Percentiles rank a stretch among this genome's conserved stretches.
Conservation (phyloP, 192 early-diverging fungal genomes). For the Polychytrium aggregatum region DNA sequence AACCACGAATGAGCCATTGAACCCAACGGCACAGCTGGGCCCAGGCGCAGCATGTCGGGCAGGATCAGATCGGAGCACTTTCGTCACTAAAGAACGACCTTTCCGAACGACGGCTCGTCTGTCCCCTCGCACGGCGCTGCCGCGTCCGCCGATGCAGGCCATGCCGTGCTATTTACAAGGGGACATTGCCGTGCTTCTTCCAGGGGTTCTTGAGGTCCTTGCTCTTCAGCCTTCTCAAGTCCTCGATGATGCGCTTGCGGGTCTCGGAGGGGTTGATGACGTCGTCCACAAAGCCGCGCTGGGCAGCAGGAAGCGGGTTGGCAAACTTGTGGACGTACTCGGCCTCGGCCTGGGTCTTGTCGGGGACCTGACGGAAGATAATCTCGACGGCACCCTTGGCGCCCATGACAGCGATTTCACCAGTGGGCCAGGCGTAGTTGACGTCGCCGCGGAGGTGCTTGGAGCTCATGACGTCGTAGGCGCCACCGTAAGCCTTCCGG, state of each 20-base stretch:
- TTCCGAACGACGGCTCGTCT: too few species aligned
- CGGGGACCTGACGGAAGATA: slow-evolving; percentile 63
- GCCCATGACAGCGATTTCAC: slow-evolving; percentile 98
- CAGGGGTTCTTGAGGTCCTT: slow-evolving; percentile 67
- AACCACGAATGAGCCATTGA: too few species aligned
- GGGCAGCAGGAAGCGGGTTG: slow-evolving; percentile 87
- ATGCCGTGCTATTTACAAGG: too few species aligned
- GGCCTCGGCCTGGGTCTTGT: slow-evolving; percentile 57
- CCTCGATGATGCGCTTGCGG: slow-evolving; percentile 73
- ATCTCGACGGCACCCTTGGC: slow-evolving; percentile 95
- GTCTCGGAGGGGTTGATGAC: slow-evolving; percentile 55
- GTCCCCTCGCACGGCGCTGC: too few species aligned
- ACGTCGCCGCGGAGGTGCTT: slow-evolving; percentile 91
- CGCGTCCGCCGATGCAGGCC: too few species aligned
- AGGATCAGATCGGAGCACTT: too few species aligned
- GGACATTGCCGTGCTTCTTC: slow-evolving; percentile 95
- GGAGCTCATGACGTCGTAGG: slow-evolving; percentile 92
- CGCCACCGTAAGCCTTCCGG: slow-evolving; percentile 94
- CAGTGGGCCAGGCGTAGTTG: slow-evolving; percentile 92
- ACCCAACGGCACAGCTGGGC: too few species aligned
- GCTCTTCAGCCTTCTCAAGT: slow-evolving; percentile 63
- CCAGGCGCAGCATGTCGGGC: too few species aligned
- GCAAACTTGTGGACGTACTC: slow-evolving; percentile 88
- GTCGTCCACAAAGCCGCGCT: slow-evolving; percentile 58
- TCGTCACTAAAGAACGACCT: too few species aligned